Evolutionary conservation across 805 yeast species (phyloP), one percentile per base, ranked within the genome.

Genomic region (Hanseniaspora thailandica): DNA sequence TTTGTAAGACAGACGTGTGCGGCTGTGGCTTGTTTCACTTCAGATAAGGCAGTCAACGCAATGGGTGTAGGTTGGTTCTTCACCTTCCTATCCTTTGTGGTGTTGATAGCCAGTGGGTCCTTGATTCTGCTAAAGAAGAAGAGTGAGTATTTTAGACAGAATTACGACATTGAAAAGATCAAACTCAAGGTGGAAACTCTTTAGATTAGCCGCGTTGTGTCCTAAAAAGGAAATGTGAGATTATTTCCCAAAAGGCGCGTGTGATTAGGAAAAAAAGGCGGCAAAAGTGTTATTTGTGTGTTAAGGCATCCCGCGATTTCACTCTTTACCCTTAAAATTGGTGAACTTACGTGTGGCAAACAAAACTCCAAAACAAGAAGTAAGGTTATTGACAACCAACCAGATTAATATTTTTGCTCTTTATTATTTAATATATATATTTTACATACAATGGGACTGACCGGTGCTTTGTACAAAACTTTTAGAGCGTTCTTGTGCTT

Each of bases 1-100:
- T 73, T 86, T 54, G 71, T 82, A 19, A 73, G 96, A 59, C 84
- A 80, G 72, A 68, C 78, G 1, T 68, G 84, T 55, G 95, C 95
- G 0, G 86, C 94, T 0, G 71, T 74, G 1, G 89, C 86, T 10
- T 79, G 88, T 1, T 87, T 86, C 63, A 72, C 81, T 8, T 77
- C 84, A 0, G 87, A 82, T 40, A 94, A 95, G 0, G 69, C 84
- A 61, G 68, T 82, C 17, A 60, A 63, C 3, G 87, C 85, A 0
- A 70, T 86, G 62, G 86, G 87, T 0, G 69, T 76, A 2, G 95
- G 95, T 0, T 78, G 84, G 58, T 69, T 85, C 54, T 81, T 77
- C 58, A 72, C 84, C 4, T 82, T 86, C 61, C 66, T 82, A 51
- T 79, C 84, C 2, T 83, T 86, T 9, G 59, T 82, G 2, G 70